Conservation (phyloP, 805 yeast species). For the Vanderwaltozyma verrucispora region DNA sequence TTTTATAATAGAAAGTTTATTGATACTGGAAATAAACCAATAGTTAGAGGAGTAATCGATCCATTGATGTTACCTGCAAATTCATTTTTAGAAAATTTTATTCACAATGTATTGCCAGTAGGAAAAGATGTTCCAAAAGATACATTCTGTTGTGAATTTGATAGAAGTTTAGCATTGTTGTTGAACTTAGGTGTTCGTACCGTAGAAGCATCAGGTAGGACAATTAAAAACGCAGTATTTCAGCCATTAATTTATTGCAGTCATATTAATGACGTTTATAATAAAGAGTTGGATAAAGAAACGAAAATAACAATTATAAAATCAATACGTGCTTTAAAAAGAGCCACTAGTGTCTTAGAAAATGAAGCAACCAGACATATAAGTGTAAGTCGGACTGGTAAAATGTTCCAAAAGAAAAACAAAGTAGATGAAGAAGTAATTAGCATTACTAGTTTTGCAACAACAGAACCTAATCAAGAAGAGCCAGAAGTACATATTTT, state of each 20-base stretch:
- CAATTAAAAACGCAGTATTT: constrained; percentile 19
- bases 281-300: constrained; percentile 33
- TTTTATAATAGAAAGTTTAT: constrained; percentile 38
- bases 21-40: constrained; percentile 52
- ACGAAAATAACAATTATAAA: constrained; percentile 24
- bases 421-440: no score
- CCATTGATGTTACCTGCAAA: constrained; percentile 56
- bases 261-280: constrained; percentile 32
- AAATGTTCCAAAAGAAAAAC: neutral
- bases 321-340: constrained; percentile 21
- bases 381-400: neutral
- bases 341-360: neutral
- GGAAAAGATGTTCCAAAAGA: constrained; percentile 31
- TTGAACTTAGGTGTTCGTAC: constrained; percentile 32
- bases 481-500: neutral
- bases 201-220: constrained; percentile 27
- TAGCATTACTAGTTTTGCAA: neutral
- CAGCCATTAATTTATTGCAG: constrained; percentile 29
- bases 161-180: constrained; percentile 37
- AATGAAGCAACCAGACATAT: neutral
- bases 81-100: constrained; percentile 36
- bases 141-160: constrained; percentile 41
- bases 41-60: constrained; percentile 50
- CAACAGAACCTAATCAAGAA: neutral
- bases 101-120: constrained; percentile 39